Evolutionary conservation across 2,329 filamentous ascomycete genomes (phyloP).

Genomic region (Phyllosticta capitalensis): DNA sequence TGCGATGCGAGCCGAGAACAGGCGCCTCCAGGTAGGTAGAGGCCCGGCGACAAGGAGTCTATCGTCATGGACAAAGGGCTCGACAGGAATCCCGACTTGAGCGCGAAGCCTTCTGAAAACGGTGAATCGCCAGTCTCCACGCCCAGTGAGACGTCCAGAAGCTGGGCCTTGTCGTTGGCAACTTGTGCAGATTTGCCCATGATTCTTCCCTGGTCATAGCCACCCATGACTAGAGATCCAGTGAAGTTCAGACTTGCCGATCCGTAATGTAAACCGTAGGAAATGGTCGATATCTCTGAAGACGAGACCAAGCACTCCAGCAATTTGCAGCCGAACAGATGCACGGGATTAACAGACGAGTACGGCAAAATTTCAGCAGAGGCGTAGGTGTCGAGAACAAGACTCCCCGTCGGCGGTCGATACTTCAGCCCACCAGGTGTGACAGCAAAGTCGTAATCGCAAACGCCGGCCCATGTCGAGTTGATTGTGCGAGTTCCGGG

Average conservation of each 20-base stretch:
- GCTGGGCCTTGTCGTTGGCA: conserved; percentile 12
- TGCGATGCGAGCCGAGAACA: conserved; percentile 20
- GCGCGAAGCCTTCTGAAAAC: conserved; percentile 21
- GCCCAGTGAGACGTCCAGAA: conserved; percentile 35
- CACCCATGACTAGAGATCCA: conserved; percentile 26
- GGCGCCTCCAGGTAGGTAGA: conserved; percentile 20
- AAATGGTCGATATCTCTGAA: conserved; percentile 18
- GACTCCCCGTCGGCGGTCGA: not conserved
- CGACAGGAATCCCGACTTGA: conserved; percentile 14
- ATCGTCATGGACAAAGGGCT: conserved; percentile 10
- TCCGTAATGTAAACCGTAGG: conserved; percentile 26
- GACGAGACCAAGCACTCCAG: conserved; percentile 11
- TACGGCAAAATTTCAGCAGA: too few species aligned
- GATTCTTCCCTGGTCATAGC: conserved; percentile 25
- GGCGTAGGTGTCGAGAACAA: conserved; percentile 1
- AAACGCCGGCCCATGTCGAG: too few species aligned
- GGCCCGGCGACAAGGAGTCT: conserved; percentile 19
- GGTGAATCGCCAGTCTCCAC: conserved; percentile 34
- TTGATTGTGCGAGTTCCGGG: conserved; percentile 1
- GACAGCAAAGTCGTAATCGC: too few species aligned
- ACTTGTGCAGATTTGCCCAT: conserved; percentile 21
- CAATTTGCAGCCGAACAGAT: conserved; percentile 9
- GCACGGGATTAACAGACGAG: too few species aligned
- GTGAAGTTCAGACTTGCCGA: conserved; percentile 19
- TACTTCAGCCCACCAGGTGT: conserved; percentile 6